phyloP scores from a whole-genome alignment of 2,329 filamentous ascomycete species.

The Talaromyces piceae region DNA sequence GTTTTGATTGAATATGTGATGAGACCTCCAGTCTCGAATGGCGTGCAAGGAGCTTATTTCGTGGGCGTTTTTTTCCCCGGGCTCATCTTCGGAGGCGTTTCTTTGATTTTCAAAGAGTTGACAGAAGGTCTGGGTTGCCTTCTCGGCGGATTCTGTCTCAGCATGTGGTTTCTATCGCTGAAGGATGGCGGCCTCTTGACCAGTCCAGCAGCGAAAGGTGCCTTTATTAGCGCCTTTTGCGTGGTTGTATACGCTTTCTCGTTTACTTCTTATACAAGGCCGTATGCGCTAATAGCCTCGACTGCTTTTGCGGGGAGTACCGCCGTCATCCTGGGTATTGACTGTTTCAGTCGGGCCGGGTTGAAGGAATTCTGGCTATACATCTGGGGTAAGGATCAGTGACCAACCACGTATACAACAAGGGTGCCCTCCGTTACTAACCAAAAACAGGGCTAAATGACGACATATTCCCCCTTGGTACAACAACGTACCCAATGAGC shows the following conservation, averaged over 20 bases:
- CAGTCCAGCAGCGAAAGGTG: conserved; percentile 54
- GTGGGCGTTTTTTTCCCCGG: conserved; percentile 70
- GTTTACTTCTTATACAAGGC: conserved; percentile 68
- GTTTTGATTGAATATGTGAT: conserved; percentile 84
- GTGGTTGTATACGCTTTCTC: conserved; percentile 64
- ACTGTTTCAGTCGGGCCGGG: conserved; percentile 83
- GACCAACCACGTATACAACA: too few relatives aligned
- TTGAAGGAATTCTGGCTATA: conserved; percentile 96
- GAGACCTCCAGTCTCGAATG: conserved; percentile 65
- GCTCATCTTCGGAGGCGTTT: conserved; percentile 61
- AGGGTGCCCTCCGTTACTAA: too few relatives aligned
- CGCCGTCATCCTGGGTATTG: conserved; percentile 71
- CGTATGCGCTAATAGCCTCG: conserved; percentile 66
- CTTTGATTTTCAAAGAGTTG: conserved; percentile 74
- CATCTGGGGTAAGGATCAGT: conserved; percentile 62
- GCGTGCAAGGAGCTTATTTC: conserved; percentile 78
- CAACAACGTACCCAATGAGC: conserved; percentile 74
- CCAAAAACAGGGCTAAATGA: conserved; percentile 68
- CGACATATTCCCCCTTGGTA: conserved; percentile 68
- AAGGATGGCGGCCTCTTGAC: conserved; percentile 67
- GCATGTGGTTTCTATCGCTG: conserved; percentile 84
- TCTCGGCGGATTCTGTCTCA: conserved; percentile 76
- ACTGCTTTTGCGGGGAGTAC: conserved; percentile 80
- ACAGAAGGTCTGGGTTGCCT: conserved; percentile 78
- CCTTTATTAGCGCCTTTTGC: conserved; percentile 69